Base-by-base conservation (phyloP, 352 stramenopile species). In the Phytophthora constricta region DNA sequence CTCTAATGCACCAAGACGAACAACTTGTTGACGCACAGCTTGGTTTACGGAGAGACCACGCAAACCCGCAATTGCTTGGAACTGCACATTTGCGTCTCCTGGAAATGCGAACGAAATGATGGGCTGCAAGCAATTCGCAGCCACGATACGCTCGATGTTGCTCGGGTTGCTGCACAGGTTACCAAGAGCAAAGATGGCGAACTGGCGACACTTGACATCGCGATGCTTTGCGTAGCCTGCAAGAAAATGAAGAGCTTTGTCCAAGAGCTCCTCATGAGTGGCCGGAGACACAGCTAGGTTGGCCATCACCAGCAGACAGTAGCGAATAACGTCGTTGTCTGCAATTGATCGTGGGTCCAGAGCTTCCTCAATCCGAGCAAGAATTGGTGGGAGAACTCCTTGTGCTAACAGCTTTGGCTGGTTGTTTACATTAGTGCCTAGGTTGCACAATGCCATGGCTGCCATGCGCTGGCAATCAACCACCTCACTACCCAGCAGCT, bases 201-300 rank as follows among this genome's bases (percentile, higher is more conserved):
- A 96, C 70, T 99, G 95, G n/a, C 97, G 85, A 50, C 93, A 98
- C 68, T 98, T 98, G 51, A 98, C 89, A 72, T 99, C 96, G 10
- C 93, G 85, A 59, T 98, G 95, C 59, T 98, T 97, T 17, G 89
- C 87, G 67, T 98, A 99, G 8, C 87, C 89, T 25, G 96, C 83
- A 7, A 99, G 71, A 48, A 97, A 84, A n/a, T 91, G 83, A 19
- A 98, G 69, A 23, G 86, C 82, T 41, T 86, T 77, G 17, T 76
- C 74, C 68, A 98, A 84, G 4, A 98, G 62, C 55, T 92, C 74
- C 14, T 76, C 46, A 62, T 98, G 92, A 5, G 95, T 98, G 22
- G 88, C 75, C 0, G 76, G 72, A 1, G 85, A 96, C 2, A 97
- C 92, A 3, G 89, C 91, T 19, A 99, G 68, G 72, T 99, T 99